Evolutionary conservation across 768 basidiomycete genomes (phyloP), one percentile per base, ranked within the genome.

Genomic region (Auricularia cornea): DNA sequence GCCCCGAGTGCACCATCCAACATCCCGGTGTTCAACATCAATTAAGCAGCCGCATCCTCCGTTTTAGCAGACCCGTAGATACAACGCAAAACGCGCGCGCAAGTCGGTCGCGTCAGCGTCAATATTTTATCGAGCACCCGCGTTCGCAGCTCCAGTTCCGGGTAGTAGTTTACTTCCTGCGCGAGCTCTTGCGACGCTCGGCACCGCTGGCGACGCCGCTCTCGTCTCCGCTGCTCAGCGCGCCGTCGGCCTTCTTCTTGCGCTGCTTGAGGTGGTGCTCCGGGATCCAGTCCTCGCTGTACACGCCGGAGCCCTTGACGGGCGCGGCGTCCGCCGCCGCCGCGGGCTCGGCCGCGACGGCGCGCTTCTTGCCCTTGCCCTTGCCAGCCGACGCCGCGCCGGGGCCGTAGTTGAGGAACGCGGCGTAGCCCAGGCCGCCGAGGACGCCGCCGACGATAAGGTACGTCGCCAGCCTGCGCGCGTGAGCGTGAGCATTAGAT

Each of bases 201-300:
- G 61, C 54, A 5, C 66, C 66, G 59, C 66, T 66, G 30, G 60
- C 60, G 16, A 52, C 63, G 62, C 66, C 65, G n/a, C n/a, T n/a
- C 62, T 89, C 88, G 56, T 87, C 89, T 26, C 83, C 89, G 63
- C 84, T 85, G 66, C 77, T 83, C 26, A 78, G 64, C 44, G 72
- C 76, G 30, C 77, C 80, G 8, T 67, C 66, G 41, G 74, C 74
- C 70, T 80, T 80, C 66, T 81, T 80, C 68, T 81, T 84, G 40
- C 73, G 63, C 73, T 89, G 89, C 78, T 83, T 88, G 65, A 92
- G 77, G 69, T 93, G 92, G 70, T 92, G 89, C 67, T 89, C 88
- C n/a, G 92, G 92, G 67, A 94, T 94, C 92, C 92, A 94, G 70
- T 94, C 92, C 70, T 93, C 89, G 69, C 90, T 84, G 68, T 93